These are phyloP conservation scores for Decorospora gaudefroyi DNA, from an alignment of 2,329 filamentous ascomycete genomes.

Conservation along the genomic window DNA sequence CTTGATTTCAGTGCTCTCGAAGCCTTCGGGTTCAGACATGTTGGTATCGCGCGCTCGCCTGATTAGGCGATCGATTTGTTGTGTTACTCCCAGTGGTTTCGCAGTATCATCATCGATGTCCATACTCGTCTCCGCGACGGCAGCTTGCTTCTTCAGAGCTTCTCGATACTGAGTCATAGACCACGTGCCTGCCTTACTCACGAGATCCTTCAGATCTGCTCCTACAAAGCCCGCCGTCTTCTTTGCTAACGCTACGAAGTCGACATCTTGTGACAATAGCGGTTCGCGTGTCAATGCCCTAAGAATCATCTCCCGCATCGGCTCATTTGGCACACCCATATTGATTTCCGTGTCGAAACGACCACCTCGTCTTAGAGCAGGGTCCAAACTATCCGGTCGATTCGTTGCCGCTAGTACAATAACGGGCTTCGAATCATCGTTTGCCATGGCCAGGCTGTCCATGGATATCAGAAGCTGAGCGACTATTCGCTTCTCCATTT, in stretches of 20 bases:
- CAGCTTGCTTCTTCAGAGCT: conserved; percentile 53
- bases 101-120: conserved; percentile 54
- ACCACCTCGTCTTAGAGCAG: conserved; percentile 72
- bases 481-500: conserved; percentile 88
- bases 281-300: conserved; percentile 70
- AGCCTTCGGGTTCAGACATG: conserved; percentile 57
- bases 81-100: conserved; percentile 21
- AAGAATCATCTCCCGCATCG: conserved; percentile 77
- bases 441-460: conserved; percentile 73
- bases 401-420: conserved; percentile 93
- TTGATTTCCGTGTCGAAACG: conserved; percentile 84
- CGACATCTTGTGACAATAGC: conserved; percentile 68
- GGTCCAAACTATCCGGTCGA: conserved; percentile 81
- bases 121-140: conserved; percentile 51
- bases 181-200: conserved; percentile 66
- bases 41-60: conserved; percentile 56
- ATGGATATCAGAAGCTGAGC: conserved; percentile 84
- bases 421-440: conserved; percentile 75
- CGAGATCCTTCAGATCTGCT: conserved; percentile 77
- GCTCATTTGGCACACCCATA: conserved; percentile 82
- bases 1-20: conserved; percentile 60
- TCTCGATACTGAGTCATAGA: conserved; percentile 65
- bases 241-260: conserved; percentile 75
- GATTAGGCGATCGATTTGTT: conserved; percentile 53
- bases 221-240: conserved; percentile 92